Percentiles rank a stretch among this genome's conserved stretches.
phyloP scores from a whole-genome alignment of 371 early-diverging fungal genomes.

The Syncephalastrum contaminatum region DNA sequence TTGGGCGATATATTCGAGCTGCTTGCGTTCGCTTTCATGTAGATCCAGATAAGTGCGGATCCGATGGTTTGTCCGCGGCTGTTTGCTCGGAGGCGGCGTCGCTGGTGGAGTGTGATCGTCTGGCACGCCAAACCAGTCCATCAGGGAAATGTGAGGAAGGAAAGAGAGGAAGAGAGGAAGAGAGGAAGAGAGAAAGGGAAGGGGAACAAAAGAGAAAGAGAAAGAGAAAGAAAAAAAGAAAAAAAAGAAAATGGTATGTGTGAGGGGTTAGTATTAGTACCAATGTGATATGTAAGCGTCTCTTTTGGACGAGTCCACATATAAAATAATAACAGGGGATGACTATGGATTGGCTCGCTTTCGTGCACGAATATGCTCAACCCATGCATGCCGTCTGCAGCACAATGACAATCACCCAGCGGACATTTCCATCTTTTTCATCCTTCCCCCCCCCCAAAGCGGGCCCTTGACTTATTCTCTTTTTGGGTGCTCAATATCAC shows the following conservation, averaged over 20 bases:
- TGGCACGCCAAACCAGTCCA: slow-evolving; percentile 7
- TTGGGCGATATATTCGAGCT: slow-evolving; percentile 17
- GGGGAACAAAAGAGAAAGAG: not conserved
- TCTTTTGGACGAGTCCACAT: no score
- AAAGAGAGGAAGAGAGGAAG: not conserved
- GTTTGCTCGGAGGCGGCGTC: slow-evolving; percentile 14
- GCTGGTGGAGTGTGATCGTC: slow-evolving; percentile 20
- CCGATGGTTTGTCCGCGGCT: no score
- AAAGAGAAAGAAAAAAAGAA: no score
- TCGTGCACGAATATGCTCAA: slow-evolving; percentile 30
- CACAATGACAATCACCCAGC: slow-evolving; percentile 11
- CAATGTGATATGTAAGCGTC: no score
- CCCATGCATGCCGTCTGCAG: slow-evolving; percentile 26
- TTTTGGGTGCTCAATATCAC: no score
- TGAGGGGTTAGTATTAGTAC: no score
- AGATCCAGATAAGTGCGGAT: no score
- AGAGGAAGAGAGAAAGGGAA: not conserved
- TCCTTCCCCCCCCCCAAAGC: not conserved
- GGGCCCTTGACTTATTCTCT: no score
- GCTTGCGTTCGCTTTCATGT: no score
- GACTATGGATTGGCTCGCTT: no score
- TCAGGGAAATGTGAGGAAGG: not conserved
- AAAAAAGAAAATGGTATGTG: no score
- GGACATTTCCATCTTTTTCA: not conserved
- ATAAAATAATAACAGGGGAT: no score